phyloP scores from a whole-genome alignment of 2,329 filamentous ascomycete genomes.

The Fusarium concolor region DNA sequence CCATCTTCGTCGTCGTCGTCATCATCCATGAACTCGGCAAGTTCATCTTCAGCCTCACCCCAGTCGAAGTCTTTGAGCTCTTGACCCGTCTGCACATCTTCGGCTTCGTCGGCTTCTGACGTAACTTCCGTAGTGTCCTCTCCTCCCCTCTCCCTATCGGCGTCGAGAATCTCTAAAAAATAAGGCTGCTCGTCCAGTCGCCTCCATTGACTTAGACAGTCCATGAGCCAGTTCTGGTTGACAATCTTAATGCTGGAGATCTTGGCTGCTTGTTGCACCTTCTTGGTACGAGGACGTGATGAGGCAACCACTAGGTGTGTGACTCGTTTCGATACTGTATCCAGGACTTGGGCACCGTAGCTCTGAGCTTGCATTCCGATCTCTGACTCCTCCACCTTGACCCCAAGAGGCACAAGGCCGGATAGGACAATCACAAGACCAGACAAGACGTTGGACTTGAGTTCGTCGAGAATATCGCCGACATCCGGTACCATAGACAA shows the following conservation, averaged over 20 bases:
- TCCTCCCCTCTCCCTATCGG: conserved; percentile 63
- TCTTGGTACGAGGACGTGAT: conserved; percentile 82
- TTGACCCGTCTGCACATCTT: conserved; percentile 52
- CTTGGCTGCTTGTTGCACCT: conserved; percentile 86
- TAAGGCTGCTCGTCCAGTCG: conserved; percentile 83
- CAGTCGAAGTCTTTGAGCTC: conserved; percentile 70
- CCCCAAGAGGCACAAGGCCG: conserved; percentile 85
- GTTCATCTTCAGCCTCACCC: conserved; percentile 74
- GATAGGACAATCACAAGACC: conserved; percentile 87
- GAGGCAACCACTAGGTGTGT: conserved; percentile 81
- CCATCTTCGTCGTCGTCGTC: conserved; percentile 63
- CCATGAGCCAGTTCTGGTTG: conserved; percentile 87
- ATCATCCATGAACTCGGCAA: conserved; percentile 77
- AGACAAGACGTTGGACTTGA: conserved; percentile 81
- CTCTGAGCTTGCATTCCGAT: conserved; percentile 87
- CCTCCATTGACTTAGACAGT: conserved; percentile 86
- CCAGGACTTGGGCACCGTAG: conserved; percentile 78
- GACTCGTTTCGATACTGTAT: conserved; percentile 69
- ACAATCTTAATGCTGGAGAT: conserved; percentile 90
- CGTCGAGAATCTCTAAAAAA: conserved; percentile 78
- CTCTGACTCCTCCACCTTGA: conserved; percentile 83
- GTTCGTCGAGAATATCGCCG: conserved; percentile 81
- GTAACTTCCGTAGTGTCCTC: conserved; percentile 49
- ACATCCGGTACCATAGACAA: conserved; percentile 79
- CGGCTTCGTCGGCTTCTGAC: conserved; percentile 47